Base-by-base conservation (phyloP, 2,329 filamentous ascomycete species). In the Colletotrichum zoysiae region DNA sequence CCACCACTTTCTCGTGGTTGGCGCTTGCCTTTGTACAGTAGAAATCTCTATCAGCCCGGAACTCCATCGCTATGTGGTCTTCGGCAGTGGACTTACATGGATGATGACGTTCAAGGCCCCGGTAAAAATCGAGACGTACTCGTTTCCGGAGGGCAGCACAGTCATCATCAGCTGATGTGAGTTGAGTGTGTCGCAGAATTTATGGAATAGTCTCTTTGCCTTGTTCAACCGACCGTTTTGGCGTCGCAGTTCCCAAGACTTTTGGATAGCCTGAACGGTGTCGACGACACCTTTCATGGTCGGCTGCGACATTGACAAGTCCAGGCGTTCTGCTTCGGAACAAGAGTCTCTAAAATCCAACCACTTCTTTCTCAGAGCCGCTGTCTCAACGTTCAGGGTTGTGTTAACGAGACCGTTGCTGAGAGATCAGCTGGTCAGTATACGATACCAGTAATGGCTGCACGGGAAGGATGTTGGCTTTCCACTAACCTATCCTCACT, bases 41-140 rank as follows among this genome's bases (percentile, higher is more conserved):
- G 42, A 5, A 12, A 7, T 16, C 23, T 30, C n/a, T 2, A 30
- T 40, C 30, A 48, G 42, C 50, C 40, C 14, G 9, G 58, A 51
- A 51, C 18, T 26, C 11, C 5, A 14, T 2, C 11, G 4, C 20
- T 2, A n/a, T n/a, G n/a, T n/a, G 5, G 9, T 16, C 48, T 26
- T 50, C 2, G 1, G 48, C 12, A 50, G 20, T 12, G 20, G 3
- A 48, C 40, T 65, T 30, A 56, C 66, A 63, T 77, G 73, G n/a
- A 79, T 76, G 12, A 80, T 68, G 5, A 74, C 74, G n/a, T 75
- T 77, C 5, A 79, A 53, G 0, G 72, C 73, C 0, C 78, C 78
- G 2, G 77, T 74, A n/a, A 79, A 79, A 0, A 80, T 66, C 0
- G 77, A 78, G 3, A 78, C 75, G 26, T 80, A 80, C 59, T 80